phyloP scores from a whole-genome alignment of 179 eudicot genomes.

The Nepenthes alata region DNA sequence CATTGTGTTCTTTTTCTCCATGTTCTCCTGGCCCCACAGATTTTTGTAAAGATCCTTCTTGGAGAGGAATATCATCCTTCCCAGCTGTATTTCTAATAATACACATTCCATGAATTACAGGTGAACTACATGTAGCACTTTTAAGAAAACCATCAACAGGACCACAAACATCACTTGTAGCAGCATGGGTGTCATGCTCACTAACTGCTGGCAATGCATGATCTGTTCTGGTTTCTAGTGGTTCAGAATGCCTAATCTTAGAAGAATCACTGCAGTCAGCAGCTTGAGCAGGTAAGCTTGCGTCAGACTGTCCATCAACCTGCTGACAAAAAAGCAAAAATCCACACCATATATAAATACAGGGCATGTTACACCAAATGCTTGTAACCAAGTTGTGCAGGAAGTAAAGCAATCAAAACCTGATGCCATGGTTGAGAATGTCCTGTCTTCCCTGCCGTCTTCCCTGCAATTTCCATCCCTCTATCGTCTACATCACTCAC shows the following conservation, averaged over 20 bases:
- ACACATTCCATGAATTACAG: slow-evolving; percentile 13
- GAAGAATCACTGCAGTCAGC: slow-evolving; percentile 11
- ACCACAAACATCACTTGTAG: slow-evolving; percentile 15
- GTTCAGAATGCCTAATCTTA: slow-evolving; percentile 11
- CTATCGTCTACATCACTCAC: slow-evolving; percentile 11
- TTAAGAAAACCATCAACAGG: slow-evolving; percentile 9
- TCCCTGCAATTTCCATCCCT: slow-evolving; percentile 17
- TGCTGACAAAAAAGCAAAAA: slow-evolving; percentile 15
- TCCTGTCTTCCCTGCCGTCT: slow-evolving; percentile 22
- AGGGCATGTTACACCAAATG: neutral
- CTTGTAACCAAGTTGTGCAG: neutral
- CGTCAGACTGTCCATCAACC: slow-evolving; percentile 20
- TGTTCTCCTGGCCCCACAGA: slow-evolving; percentile 12
- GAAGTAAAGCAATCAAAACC: slow-evolving; percentile 25
- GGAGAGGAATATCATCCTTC: slow-evolving; percentile 9
- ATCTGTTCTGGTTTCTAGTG: slow-evolving; percentile 11
- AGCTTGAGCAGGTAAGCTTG: slow-evolving; percentile 18
- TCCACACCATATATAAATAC: neutral
- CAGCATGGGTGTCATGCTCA: slow-evolving; percentile 3
- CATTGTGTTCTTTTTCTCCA: slow-evolving; percentile 8
- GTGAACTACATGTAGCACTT: slow-evolving; percentile 6
- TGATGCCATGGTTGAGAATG: slow-evolving; percentile 21
- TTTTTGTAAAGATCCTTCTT: slow-evolving; percentile 12
- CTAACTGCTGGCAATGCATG: neutral
- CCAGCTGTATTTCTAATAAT: slow-evolving; percentile 4